Conservation (phyloP, 371 early-diverging fungal genomes). For the Lichtheimia ramosa region DNA sequence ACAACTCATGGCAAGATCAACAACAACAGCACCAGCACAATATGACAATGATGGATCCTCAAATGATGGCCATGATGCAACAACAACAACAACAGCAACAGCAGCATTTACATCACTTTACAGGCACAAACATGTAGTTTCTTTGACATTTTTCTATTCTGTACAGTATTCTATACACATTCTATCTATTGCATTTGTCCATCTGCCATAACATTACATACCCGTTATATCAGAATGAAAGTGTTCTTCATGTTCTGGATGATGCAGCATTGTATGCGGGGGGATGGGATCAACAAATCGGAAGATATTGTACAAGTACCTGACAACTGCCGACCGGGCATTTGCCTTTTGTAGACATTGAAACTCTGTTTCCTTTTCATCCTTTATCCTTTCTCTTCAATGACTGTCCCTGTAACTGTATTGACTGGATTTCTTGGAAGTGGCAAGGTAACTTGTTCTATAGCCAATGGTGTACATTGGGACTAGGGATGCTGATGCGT, state of each 20-base stretch:
- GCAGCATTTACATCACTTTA: not conserved
- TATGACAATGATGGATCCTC: not conserved
- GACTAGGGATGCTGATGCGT: too few species aligned
- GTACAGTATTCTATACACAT: not conserved
- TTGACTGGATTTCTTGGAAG: slow-evolving; percentile 34
- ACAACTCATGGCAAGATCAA: not conserved
- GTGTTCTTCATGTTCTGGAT: too few species aligned
- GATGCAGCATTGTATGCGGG: too few species aligned
- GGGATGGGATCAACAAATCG: too few species aligned
- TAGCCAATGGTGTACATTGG: not conserved
- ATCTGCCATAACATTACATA: slow-evolving; percentile 3
- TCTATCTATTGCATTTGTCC: not conserved
- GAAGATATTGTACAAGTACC: not conserved
- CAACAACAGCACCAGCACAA: not conserved
- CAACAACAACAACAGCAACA: slow-evolving; percentile 4
- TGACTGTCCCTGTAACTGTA: slow-evolving; percentile 23
- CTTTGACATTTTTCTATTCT: not conserved
- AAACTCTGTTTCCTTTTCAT: too few species aligned
- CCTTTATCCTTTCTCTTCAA: not conserved
- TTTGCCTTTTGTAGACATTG: too few species aligned
- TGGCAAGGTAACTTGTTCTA: slow-evolving; percentile 25
- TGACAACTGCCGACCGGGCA: not conserved
- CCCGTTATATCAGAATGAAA: not conserved
- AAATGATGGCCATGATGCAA: not conserved
- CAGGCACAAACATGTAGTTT: too few species aligned